Base-by-base conservation (phyloP, 805 yeast species). In the Metschnikowia peoriensis region DNA sequence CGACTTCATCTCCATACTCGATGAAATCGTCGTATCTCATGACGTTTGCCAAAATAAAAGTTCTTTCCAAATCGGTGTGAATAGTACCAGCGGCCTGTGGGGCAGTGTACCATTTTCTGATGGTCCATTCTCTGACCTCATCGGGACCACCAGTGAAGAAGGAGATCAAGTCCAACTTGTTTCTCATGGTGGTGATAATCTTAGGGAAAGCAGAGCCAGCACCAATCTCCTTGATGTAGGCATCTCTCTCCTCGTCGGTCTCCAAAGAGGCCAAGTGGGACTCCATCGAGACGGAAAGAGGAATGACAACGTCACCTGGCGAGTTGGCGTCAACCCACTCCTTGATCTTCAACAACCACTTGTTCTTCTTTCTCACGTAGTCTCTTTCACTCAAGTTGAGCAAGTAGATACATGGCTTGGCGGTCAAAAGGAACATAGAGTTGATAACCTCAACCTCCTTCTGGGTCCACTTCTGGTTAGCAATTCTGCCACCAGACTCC, bases 401-500 rank as follows among this genome's bases (percentile, higher is more conserved):
- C 66, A 94, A 81, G 77, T 89, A 92, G 64, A 96, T 91, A 64
- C 94, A 82, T 58, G 98, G 97, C 76, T 94, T 94, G 58, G 99
- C 97, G 12, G 98, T 91, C 66, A 94, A 80, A 65, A 94, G 80
- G 63, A 82, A 81, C 88, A 92, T 88, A 52, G 81, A 63, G 82
- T 94, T 94, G 77, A 94, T 87, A 50, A 82, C 77, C 72, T 90
- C 97, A 52, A 94, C 93, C 77, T 94, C 97, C 75, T 89, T 91
- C 57, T 85, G 79, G 49, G 88, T 77, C 99, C 99, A 94, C 59
- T 76, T 77, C 62, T 85, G 88, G 66, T 90, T 92, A 61, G 93
- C 89, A 57, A 94, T 85, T 76, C 97, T 88, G 66, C 88, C 84
- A 56, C 97, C 97, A 52, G 77, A 82, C 77, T 94, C 86, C 64